These are phyloP conservation scores for Crassisporium funariophilum DNA, from an alignment of 768 basidiomycete genomes.

Conservation along the genomic window DNA sequence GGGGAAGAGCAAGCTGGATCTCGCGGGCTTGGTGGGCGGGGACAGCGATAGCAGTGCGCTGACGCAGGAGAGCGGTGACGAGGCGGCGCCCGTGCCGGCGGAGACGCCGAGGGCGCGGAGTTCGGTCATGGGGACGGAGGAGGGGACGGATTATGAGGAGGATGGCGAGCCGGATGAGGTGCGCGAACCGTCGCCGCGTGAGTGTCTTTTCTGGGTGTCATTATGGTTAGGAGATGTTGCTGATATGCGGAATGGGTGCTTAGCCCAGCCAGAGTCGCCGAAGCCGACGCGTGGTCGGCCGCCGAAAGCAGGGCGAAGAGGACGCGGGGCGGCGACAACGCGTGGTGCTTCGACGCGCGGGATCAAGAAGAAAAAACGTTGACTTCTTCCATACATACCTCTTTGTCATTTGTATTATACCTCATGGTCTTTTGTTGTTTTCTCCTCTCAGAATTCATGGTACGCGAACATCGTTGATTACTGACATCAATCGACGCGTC, in stretches of 20 bases:
- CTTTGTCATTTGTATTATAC: constrained; percentile 11
- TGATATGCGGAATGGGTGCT: constrained; percentile 5
- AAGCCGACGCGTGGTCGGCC: constrained; percentile 38
- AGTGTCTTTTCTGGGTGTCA: constrained; percentile 23
- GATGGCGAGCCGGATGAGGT: constrained; percentile 67
- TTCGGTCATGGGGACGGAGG: constrained; percentile 72
- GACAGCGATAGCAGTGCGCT: constrained; percentile 86
- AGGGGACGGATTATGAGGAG: constrained; percentile 66
- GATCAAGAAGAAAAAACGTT: constrained; percentile 51
- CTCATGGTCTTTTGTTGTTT: too few relatives aligned
- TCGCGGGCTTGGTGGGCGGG: constrained; percentile 76
- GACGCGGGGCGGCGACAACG: constrained; percentile 33
- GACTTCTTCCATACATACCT: constrained; percentile 9
- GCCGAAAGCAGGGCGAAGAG: constrained; percentile 33
- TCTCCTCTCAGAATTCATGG: too few relatives aligned
- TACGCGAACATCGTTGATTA: too few relatives aligned
- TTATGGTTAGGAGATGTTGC: neutral
- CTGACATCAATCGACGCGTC: too few relatives aligned
- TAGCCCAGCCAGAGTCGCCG: constrained; percentile 39
- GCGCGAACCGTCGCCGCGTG: constrained; percentile 62
- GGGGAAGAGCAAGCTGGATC: constrained; percentile 55
- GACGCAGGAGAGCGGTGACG: constrained; percentile 82
- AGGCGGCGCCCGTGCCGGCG: constrained; percentile 45
- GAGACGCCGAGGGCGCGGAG: constrained; percentile 70
- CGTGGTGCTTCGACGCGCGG: constrained; percentile 25